These are phyloP conservation scores for Fusarium duplospermum DNA, from an alignment of 2,329 filamentous ascomycete genomes.

Conservation along the genomic window DNA sequence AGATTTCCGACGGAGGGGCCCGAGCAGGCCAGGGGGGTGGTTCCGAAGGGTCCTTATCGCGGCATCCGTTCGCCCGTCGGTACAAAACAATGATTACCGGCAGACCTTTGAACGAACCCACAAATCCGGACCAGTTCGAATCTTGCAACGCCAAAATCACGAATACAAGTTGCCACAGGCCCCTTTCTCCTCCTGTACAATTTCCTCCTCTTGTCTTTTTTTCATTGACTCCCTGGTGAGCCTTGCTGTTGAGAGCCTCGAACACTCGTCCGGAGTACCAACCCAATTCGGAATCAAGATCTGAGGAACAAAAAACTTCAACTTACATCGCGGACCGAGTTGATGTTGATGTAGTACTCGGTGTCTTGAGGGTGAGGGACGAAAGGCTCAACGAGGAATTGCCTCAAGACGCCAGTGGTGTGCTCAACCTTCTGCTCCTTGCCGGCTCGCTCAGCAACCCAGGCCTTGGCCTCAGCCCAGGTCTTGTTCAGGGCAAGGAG, in stretches of 20 bases:
- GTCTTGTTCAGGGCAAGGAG: conserved; percentile 96
- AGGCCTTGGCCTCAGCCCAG: conserved; percentile 92
- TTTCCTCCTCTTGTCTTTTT: conserved; percentile 11
- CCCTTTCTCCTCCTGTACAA: conserved; percentile 15
- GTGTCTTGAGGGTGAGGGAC: conserved; percentile 95
- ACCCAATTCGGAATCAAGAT: conserved; percentile 21
- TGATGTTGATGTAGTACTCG: conserved; percentile 99
- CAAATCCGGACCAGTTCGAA: conserved; percentile 34
- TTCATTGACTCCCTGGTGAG: not conserved
- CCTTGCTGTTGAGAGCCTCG: not conserved
- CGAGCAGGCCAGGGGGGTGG: conserved; percentile 33
- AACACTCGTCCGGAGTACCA: not conserved
- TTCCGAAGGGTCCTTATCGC: conserved; percentile 45
- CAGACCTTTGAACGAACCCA: conserved; percentile 38
- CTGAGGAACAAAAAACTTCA: conserved; percentile 38
- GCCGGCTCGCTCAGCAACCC: conserved; percentile 91
- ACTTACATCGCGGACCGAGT: conserved; percentile 99
- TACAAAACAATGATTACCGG: conserved; percentile 43
- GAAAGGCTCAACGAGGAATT: conserved; percentile 98
- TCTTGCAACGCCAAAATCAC: conserved; percentile 29
- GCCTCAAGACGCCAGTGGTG: conserved; percentile 86
- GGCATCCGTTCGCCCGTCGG: conserved; percentile 54
- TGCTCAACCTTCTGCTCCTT: conserved; percentile 95
- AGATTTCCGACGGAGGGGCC: conserved; percentile 26
- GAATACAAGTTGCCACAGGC: conserved; percentile 35